phyloP scores from a whole-genome alignment of 1,139 yeast species.

The Zygosaccharomyces sapae region DNA sequence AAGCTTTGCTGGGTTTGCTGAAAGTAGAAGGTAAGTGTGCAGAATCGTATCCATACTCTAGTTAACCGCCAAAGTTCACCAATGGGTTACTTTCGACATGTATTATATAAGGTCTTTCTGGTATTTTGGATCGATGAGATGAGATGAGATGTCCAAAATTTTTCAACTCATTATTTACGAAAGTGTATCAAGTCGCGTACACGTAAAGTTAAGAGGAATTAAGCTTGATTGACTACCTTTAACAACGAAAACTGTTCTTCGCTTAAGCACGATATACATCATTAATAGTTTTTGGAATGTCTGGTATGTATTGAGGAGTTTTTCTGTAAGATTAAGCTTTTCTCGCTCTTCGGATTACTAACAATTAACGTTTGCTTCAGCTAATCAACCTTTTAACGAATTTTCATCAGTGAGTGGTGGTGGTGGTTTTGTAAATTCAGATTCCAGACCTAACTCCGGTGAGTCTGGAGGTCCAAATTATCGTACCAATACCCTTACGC shows the following conservation, averaged over 20 bases:
- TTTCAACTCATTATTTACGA: constrained; percentile 13
- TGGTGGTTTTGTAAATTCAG: constrained; percentile 33
- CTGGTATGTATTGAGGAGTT: constrained; percentile 14
- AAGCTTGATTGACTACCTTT: background rate
- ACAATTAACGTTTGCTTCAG: constrained; percentile 1
- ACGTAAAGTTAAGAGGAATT: background rate
- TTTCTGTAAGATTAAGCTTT: background rate
- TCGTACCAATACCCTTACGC: constrained; percentile 48
- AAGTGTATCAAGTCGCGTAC: constrained; percentile 11
- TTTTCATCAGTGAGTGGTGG: constrained; percentile 31
- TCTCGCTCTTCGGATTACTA: constrained; percentile 5
- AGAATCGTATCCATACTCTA: constrained; percentile 22
- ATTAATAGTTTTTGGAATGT: constrained; percentile 8
- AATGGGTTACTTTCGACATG: background rate
- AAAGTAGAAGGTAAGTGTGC: constrained; percentile 25
- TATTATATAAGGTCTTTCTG: too few relatives aligned
- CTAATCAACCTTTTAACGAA: constrained; percentile 35
- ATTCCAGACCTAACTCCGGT: constrained; percentile 30
- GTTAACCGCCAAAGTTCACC: background rate
- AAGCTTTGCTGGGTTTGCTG: constrained; percentile 19
- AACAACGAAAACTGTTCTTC: background rate
- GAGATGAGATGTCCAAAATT: constrained; percentile 6
- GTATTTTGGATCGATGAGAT: too few relatives aligned
- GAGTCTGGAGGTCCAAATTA: constrained; percentile 28
- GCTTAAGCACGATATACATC: background rate